These are phyloP conservation scores for Globisporangium spinosum DNA, from an alignment of 352 stramenopile species.

Conservation along the genomic window DNA sequence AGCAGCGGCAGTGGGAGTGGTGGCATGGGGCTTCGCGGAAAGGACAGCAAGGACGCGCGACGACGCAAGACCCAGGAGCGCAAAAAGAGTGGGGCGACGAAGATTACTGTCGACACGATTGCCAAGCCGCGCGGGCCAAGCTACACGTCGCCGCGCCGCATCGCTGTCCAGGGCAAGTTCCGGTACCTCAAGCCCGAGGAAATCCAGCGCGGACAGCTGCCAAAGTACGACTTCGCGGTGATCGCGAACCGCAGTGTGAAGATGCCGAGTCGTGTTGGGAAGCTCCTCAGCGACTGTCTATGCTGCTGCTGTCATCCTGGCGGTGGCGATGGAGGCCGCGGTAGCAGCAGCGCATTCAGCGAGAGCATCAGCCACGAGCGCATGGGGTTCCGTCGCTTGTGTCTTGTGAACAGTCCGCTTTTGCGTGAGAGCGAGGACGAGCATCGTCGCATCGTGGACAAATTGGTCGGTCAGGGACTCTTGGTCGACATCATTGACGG, in stretches of 20 bases:
- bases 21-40: not conserved
- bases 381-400: conserved; percentile 64
- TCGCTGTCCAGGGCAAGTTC: conserved; percentile 43
- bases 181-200: conserved; percentile 82
- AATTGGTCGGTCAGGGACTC: conserved; percentile 64
- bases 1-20: conserved; percentile 18
- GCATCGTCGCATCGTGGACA: conserved; percentile 74
- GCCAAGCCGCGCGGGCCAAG: conserved; percentile 10
- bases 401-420: conserved; percentile 43
- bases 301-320: conserved; percentile 36
- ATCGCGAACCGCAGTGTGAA: conserved; percentile 72
- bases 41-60: conserved; percentile 13
- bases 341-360: conserved; percentile 21
- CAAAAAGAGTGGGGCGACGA: conserved; percentile 17
- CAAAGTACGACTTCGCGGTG: conserved; percentile 76
- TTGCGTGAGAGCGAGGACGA: conserved; percentile 74
- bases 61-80: conserved; percentile 17
- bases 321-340: conserved; percentile 15
- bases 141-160: conserved; percentile 28
- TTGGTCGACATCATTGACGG: conserved; percentile 84
- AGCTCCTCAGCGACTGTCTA: conserved; percentile 25
- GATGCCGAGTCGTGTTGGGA: conserved; percentile 28
- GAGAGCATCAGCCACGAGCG: conserved; percentile 37
- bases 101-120: conserved; percentile 6
- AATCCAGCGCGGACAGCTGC: conserved; percentile 52